Conservation (phyloP, 371 early-diverging fungal genomes). For the Globomyces sp. region DNA sequence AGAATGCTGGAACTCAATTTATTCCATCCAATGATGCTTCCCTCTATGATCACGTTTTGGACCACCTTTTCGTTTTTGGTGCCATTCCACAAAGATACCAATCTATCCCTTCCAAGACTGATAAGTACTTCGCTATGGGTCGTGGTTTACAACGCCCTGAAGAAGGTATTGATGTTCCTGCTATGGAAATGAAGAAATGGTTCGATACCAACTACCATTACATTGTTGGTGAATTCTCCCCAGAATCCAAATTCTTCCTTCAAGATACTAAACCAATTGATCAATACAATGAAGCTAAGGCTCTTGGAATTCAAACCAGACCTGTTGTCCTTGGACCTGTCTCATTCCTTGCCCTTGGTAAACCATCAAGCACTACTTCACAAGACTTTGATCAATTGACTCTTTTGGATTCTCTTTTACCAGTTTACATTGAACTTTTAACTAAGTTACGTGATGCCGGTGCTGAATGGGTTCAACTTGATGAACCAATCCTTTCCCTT, state of each 20-base stretch:
- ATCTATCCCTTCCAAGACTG: slow-evolving; percentile 55
- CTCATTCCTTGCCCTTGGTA: slow-evolving; percentile 82
- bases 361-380: slow-evolving; percentile 48
- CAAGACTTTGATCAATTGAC: slow-evolving; percentile 65
- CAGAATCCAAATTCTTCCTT: slow-evolving; percentile 71
- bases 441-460: slow-evolving; percentile 76
- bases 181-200: slow-evolving; percentile 83
- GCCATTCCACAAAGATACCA: slow-evolving; percentile 43
- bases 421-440: slow-evolving; percentile 77
- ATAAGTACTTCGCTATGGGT: slow-evolving; percentile 96
- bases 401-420: slow-evolving; percentile 72
- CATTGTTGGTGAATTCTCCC: slow-evolving; percentile 86
- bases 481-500: slow-evolving; percentile 84
- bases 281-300: slow-evolving; percentile 90
- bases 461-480: slow-evolving; percentile 85
- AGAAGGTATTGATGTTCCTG: slow-evolving; percentile 80
- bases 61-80: slow-evolving; percentile 67
- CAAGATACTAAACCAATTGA: slow-evolving; percentile 68
- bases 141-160: slow-evolving; percentile 84
- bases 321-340: slow-evolving; percentile 94
- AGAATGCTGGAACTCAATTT: slow-evolving; percentile 69
- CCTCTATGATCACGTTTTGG: slow-evolving; percentile 93
- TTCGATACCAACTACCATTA: slow-evolving; percentile 96
- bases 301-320: slow-evolving; percentile 83
- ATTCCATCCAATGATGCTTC: slow-evolving; percentile 95